Evolutionary conservation across 768 basidiomycete genomes (phyloP).

Genomic region (Russula ochroleuca): DNA sequence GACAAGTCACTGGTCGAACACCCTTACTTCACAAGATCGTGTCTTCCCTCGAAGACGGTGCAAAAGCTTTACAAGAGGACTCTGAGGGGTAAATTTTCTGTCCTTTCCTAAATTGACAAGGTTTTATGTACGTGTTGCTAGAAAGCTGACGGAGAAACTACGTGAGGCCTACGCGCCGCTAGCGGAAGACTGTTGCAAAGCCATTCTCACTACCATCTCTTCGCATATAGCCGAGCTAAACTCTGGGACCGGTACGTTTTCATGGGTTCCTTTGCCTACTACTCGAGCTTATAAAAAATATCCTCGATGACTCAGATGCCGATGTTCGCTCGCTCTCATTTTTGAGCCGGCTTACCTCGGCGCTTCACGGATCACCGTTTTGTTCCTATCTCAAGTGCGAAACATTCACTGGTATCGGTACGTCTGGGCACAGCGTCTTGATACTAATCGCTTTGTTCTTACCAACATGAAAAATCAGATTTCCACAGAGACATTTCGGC

Average conservation of each 20-base stretch:
- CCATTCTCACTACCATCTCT: conserved; percentile 15
- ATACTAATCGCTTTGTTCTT: not conserved
- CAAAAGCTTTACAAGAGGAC: conserved; percentile 56
- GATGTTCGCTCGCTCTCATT: conserved; percentile 23
- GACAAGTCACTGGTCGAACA: conserved; percentile 63
- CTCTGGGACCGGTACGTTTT: conserved; percentile 14
- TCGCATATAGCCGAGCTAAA: conserved; percentile 7
- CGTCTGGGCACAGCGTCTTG: not conserved
- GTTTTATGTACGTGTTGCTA: conserved; percentile 48
- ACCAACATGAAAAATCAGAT: conserved; percentile 1
- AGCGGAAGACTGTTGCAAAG: conserved; percentile 16
- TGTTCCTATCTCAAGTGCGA: conserved; percentile 14
- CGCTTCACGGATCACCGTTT: conserved; percentile 24
- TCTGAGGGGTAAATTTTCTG: conserved; percentile 32
- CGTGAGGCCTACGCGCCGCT: conserved; percentile 31
- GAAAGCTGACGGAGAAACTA: conserved; percentile 47
- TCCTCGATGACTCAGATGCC: conserved; percentile 1
- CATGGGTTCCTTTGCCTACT: too few species aligned
- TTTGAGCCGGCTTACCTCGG: conserved; percentile 24
- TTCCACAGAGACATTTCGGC: conserved; percentile 2
- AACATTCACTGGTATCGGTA: conserved; percentile 11
- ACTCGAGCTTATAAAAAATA: not conserved
- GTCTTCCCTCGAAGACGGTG: conserved; percentile 54
- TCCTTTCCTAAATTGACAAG: not conserved
- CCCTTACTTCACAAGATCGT: conserved; percentile 56